Evolutionary conservation across 2,329 filamentous ascomycete genomes (phyloP), one percentile per base, ranked within the genome.

Genomic region (Cercospora nicotianae): DNA sequence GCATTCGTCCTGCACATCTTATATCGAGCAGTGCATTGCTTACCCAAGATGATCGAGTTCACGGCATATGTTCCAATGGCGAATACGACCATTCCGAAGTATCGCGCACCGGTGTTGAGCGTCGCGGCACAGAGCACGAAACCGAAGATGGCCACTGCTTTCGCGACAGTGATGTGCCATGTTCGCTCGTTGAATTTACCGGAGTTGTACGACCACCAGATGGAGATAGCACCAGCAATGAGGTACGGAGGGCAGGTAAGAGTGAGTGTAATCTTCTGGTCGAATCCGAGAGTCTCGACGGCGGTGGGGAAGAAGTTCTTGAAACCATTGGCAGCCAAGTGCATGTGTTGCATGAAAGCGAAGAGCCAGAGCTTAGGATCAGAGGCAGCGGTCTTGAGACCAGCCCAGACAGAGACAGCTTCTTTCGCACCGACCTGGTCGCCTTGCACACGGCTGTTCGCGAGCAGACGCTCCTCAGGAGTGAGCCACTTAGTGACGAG

Each of bases 301-400:
- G 85, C 82, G 4, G 80, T 72, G 3, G 74, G 74, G 70, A 80
- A 83, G 75, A 81, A 83, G 73, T 82, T 82, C 71, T 84, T 73
- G 77, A 86, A 86, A 0, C 82, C 81, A 67, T 85, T 84, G 1
- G 85, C 84, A 0, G 82, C 83, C 12, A 86, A 76, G 73, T 87
- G 84, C 73, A 86, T 83, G 74, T 86, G 86, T 70, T 86, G 83
- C 84, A 87, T 86, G 39, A 86, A 77, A 5, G 81, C 82, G 69
- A 86, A 83, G 18, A 87, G 74, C 81, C 84, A 87, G 0, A 85
- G 82, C 63, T 84, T 80, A 70, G 82, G 83, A 67, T 87, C 86
- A 12, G 73, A 74, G 63, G 81, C 79, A 0, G 85, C 85, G 67
- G 84, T 80, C 72, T 82, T 81, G 31, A 87, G 79, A 3, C 85